These are phyloP conservation scores for Chrysanthemum seticuspe DNA, from an alignment of 129 eudicot species.

Conservation along the genomic window DNA sequence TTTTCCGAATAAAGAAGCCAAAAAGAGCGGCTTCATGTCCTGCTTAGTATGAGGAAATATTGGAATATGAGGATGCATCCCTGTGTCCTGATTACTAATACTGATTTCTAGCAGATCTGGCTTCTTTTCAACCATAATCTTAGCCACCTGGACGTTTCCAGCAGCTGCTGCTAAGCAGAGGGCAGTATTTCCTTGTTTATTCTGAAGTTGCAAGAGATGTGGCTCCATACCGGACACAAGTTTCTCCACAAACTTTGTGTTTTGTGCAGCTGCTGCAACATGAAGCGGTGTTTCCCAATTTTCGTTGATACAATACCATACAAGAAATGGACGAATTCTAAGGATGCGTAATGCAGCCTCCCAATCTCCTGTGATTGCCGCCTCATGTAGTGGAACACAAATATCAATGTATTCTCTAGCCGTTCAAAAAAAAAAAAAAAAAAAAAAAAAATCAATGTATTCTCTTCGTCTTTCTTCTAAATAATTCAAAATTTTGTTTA, in stretches of 20 bases:
- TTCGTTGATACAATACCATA: slow-evolving; percentile 23
- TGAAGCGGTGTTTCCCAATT: slow-evolving; percentile 41
- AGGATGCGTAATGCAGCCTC: slow-evolving; percentile 13
- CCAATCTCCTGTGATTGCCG: slow-evolving; percentile 38
- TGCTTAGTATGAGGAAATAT: too few species aligned
- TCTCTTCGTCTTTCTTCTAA: background rate
- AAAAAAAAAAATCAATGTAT: too few species aligned
- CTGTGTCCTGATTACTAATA: background rate
- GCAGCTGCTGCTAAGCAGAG: slow-evolving; percentile 28
- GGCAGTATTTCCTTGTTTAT: slow-evolving; percentile 27
- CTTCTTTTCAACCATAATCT: slow-evolving; percentile 17
- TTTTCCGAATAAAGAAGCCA: slow-evolving; percentile 35
- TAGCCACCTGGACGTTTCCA: slow-evolving; percentile 20
- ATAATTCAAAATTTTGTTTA: background rate
- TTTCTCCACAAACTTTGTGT: slow-evolving; percentile 25
- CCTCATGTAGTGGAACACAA: slow-evolving; percentile 29
- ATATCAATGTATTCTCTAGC: background rate
- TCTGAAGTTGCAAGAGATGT: slow-evolving; percentile 19
- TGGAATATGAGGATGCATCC: too few species aligned
- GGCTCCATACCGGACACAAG: slow-evolving; percentile 28
- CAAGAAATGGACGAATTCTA: background rate
- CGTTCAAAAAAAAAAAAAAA: too few species aligned
- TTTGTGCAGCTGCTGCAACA: slow-evolving; percentile 34
- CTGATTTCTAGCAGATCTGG: slow-evolving; percentile 3
- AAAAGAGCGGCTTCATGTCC: slow-evolving; percentile 19